Evolutionary conservation across 371 early-diverging fungal genomes (phyloP).

Genomic region (Mortierella sp.): DNA sequence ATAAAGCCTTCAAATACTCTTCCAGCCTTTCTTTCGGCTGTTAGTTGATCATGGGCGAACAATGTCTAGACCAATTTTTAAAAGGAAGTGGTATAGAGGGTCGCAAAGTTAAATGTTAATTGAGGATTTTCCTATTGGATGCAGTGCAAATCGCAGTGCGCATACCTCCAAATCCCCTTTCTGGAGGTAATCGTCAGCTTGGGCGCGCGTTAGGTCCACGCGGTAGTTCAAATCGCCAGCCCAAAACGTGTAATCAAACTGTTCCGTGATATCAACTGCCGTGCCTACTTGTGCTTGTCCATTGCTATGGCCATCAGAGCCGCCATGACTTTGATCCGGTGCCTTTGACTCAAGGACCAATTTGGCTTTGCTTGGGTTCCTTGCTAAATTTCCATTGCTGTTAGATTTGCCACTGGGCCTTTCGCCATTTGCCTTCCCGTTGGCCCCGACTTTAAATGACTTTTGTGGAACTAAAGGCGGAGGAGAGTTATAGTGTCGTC

Average conservation of each 20-base stretch:
- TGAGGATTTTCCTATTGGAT: background rate
- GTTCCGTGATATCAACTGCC: conserved; percentile 55
- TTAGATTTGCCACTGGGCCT: background rate
- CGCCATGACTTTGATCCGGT: background rate
- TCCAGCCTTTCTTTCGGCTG: conserved; percentile 60
- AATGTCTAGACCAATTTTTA: conserved; percentile 57
- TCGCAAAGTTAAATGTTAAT: background rate
- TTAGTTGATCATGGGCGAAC: conserved; percentile 73
- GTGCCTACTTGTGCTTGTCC: conserved; percentile 11
- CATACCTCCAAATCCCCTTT: conserved; percentile 63
- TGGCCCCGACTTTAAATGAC: background rate
- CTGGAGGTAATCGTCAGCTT: conserved; percentile 66
- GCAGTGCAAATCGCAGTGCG: background rate
- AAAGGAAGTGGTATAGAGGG: background rate
- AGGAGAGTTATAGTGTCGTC: conserved; percentile 39
- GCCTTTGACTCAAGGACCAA: background rate
- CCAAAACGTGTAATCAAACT: conserved; percentile 80
- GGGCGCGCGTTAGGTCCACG: conserved; percentile 66
- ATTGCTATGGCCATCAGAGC: background rate
- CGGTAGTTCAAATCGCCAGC: conserved; percentile 90
- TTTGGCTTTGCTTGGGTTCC: background rate
- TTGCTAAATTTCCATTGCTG: background rate
- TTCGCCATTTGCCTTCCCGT: conserved; percentile 8
- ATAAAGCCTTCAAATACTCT: conserved; percentile 70
- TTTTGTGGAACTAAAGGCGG: conserved; percentile 14